A percentile compares a stretch with the other conserved stretches of the same genome.
phyloP scores from a whole-genome alignment of 768 basidiomycete species.

The Psilocybe sp. region DNA sequence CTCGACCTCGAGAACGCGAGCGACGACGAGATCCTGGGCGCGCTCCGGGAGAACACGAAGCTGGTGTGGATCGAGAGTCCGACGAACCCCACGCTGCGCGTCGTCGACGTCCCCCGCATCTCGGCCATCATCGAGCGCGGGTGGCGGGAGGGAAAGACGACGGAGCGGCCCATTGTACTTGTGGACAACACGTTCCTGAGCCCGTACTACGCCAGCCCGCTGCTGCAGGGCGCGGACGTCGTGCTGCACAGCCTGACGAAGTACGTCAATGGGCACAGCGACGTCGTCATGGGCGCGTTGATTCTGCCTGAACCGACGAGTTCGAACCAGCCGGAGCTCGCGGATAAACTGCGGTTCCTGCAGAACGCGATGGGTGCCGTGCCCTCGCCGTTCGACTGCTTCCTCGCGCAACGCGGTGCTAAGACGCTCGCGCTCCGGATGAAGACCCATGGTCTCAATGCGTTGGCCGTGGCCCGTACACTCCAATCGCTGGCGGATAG shows the following conservation, averaged over 20 bases:
- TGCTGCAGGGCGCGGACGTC: slow-evolving; percentile 81
- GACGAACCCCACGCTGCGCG: slow-evolving; percentile 87
- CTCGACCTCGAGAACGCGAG: slow-evolving; percentile 74
- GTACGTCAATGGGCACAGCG: slow-evolving; percentile 83
- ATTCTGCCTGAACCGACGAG: too few relatives aligned
- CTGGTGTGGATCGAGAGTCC: slow-evolving; percentile 93
- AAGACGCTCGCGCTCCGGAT: slow-evolving; percentile 91
- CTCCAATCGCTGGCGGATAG: slow-evolving; percentile 44
- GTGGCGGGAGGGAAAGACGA: too few relatives aligned
- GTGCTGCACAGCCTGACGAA: slow-evolving; percentile 85
- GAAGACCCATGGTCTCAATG: slow-evolving; percentile 83
- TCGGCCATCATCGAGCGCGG: too few relatives aligned
- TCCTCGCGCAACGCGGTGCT: slow-evolving; percentile 75
- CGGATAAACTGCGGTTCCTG: slow-evolving; percentile 24
- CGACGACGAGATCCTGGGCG: slow-evolving; percentile 59
- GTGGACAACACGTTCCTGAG: slow-evolving; percentile 96
- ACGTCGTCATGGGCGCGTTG: too few relatives aligned
- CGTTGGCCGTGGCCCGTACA: slow-evolving; percentile 66
- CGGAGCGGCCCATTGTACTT: slow-evolving; percentile 63
- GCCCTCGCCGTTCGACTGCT: slow-evolving; percentile 65
- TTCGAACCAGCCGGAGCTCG: too few relatives aligned
- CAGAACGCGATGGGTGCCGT: slow-evolving; percentile 51
- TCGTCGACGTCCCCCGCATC: slow-evolving; percentile 78
- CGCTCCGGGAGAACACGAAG: slow-evolving; percentile 49
- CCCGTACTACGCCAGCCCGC: slow-evolving; percentile 86